Base-by-base conservation (phyloP, 1,139 yeast species). In the Blastobotrys apis region DNA sequence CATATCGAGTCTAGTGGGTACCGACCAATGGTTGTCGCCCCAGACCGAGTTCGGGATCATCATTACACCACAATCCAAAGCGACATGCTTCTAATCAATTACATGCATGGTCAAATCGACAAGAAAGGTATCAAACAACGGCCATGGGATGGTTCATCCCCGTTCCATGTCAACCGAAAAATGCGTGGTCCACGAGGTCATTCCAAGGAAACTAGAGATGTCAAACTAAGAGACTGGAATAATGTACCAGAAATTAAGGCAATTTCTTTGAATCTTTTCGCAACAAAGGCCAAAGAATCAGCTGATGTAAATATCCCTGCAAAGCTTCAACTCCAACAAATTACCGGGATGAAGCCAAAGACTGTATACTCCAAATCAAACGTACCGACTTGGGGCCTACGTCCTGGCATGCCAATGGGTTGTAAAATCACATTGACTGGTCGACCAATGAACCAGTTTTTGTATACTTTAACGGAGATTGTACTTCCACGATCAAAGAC, bases 401-500 rank as follows among this genome's bases (percentile, higher is more conserved):
- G 97, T 65, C 80, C 80, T 41, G 96, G 97, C 37, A 83, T 80
- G 71, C 82, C 84, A 40, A 85, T 94, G 78, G 99, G 98, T 44
- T 95, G 95, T 49, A 85, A 85, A 62, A 83, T 82, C 17, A 79
- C 77, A 49, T 69, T 94, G 48, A 72, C 73, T 30, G 98, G 97
- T 38, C 76, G 83, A 52, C 86, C 86, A 47, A 85, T 90, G 83
- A 69, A 80, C 45, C 97, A 88, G 67, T 92, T 94, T 60, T 63
- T 94, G 49, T 68, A 84, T 19, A 92, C 98, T 1, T 70, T 94
- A 58, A 79, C 94, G 1, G 98, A 94, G 66, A 72, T 94, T 55
- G 98, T 94, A 23, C 74, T 92, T 56, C 98, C 99, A 41, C 78
- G 96, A 66, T 80, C 90, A 49, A 84, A 95, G 75, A 86, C 90